Base-by-base conservation (phyloP, 2,329 filamentous ascomycete genomes). In the Hypoxylon sp. region DNA sequence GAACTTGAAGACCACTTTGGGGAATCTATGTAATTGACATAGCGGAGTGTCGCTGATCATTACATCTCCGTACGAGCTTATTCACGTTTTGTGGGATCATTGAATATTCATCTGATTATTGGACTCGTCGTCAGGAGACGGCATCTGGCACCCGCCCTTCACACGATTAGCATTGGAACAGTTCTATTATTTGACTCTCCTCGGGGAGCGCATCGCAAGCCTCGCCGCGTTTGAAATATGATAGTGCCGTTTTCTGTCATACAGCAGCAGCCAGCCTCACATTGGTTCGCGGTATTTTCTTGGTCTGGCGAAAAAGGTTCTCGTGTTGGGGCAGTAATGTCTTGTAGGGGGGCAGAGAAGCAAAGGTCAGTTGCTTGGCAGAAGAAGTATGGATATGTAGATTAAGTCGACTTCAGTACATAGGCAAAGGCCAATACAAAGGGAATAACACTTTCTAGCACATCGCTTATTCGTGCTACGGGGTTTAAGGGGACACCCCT, bases 61-160 rank as follows among this genome's bases (percentile, higher is more conserved):
- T 53, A 59, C 15, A 53, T 24, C 29, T 19, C 50, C 37, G 7
- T 46, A 31, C 27, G 2, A 53, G 31, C 50, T n/a, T 70, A 56
- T 58, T 39, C 53, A 48, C 51, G 24, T 46, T 57, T 74, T 69
- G 71, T 61, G 70, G 69, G 73, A 75, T 75, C 69, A 76, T 76
- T 76, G 75, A 76, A 76, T 76, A 76, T 72, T 63, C 66, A 66
- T 57, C 52, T 63, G 60, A 65, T 64, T 60, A 69, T 71, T 71
- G 68, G 68, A 39, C 53, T 52, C 47, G 56, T 67, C 50, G 47
- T 46, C 47, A 54, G 27, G 47, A 21, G 50, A 42, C 21, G 53
- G 47, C 58, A 60, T 55, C 29, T 58, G 32, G 21, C 21, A 48
- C 44, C 31, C 44, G 24, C 44, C 21, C 39, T 53, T 56, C 47